Percentiles rank a stretch among this genome's conserved stretches.
Evolutionary conservation across 495 filamentous ascomycete genomes (phyloP).

Genomic region (Filosporella fistucella): DNA sequence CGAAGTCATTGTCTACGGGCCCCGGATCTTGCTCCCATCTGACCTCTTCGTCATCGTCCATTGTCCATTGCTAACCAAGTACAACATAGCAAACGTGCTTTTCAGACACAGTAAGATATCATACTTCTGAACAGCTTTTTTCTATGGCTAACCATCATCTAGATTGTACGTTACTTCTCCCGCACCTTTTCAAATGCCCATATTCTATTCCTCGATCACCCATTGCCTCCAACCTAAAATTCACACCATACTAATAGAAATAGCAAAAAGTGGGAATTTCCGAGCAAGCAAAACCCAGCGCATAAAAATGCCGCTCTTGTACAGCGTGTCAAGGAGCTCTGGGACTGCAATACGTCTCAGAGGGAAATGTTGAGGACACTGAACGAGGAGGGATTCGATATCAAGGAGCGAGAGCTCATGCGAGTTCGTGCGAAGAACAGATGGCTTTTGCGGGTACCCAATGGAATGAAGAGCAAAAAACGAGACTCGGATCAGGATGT

Average conservation of each 20-base stretch:
- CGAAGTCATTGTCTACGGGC: too few relatives aligned
- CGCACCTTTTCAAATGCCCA: too few relatives aligned
- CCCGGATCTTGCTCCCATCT: too few relatives aligned
- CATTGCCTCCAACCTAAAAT: not conserved
- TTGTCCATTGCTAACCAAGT: conserved; percentile 16
- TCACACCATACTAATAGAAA: not conserved
- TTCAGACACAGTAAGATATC: conserved; percentile 71
- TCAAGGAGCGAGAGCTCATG: conserved; percentile 65
- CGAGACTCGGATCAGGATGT: conserved; percentile 24
- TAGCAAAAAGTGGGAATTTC: conserved; percentile 77
- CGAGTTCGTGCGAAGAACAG: conserved; percentile 60
- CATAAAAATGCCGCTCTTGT: conserved; percentile 64
- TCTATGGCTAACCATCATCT: too few relatives aligned
- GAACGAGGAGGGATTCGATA: conserved; percentile 58
- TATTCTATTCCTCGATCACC: too few relatives aligned
- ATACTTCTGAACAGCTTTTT: too few relatives aligned
- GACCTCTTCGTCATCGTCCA: conserved; percentile 3
- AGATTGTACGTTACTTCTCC: too few relatives aligned
- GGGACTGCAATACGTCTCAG: conserved; percentile 66
- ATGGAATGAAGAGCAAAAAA: conserved; percentile 46
- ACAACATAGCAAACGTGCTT: conserved; percentile 59
- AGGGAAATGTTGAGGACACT: conserved; percentile 69
- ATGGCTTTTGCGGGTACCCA: conserved; percentile 57
- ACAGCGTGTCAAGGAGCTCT: conserved; percentile 66
- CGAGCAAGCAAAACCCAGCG: conserved; percentile 63